Conservation (phyloP, 208 protist species). For the Strigomonas culicis region DNA sequence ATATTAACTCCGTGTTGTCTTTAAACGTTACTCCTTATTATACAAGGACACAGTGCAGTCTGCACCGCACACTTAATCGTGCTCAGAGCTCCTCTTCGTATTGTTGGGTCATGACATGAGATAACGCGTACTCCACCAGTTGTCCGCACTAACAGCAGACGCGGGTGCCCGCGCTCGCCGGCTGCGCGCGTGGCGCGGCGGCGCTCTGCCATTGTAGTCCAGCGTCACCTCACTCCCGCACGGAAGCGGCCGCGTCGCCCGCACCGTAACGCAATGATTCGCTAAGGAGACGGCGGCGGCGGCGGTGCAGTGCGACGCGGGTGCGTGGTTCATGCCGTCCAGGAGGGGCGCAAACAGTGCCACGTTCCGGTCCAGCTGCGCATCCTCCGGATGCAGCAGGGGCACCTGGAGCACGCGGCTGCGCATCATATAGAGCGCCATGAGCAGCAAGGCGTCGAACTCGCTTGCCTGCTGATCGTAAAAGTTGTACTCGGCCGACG, state of each 20-base stretch:
- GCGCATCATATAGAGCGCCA: slow-evolving; percentile 66
- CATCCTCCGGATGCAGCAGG: slow-evolving; percentile 20
- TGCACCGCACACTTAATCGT: neutral
- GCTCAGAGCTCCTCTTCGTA: no score
- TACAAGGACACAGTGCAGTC: no score
- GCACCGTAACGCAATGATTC: slow-evolving; percentile 48
- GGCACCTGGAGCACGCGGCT: slow-evolving; percentile 52
- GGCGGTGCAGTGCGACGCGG: slow-evolving; percentile 9
- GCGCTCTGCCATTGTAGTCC: slow-evolving; percentile 29
- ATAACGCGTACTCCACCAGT: no score
- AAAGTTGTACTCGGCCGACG: slow-evolving; percentile 45
- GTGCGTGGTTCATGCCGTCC: slow-evolving; percentile 63
- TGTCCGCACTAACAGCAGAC: no score
- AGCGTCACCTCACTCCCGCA: slow-evolving; percentile 67
- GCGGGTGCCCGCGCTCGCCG: neutral
- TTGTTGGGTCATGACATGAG: no score
- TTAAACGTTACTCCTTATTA: no score
- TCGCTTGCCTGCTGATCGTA: slow-evolving; percentile 42
- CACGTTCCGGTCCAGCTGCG: slow-evolving; percentile 20
- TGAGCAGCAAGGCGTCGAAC: slow-evolving; percentile 52
- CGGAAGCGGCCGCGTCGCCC: slow-evolving; percentile 36
- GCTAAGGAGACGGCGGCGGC: slow-evolving; percentile 47
- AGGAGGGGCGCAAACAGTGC: slow-evolving; percentile 60
- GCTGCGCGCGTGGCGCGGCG: neutral
- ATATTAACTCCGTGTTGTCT: no score